Evolutionary conservation across 2,329 filamentous ascomycete genomes (phyloP), one percentile per base, ranked within the genome.

Genomic region (Alternaria panax): DNA sequence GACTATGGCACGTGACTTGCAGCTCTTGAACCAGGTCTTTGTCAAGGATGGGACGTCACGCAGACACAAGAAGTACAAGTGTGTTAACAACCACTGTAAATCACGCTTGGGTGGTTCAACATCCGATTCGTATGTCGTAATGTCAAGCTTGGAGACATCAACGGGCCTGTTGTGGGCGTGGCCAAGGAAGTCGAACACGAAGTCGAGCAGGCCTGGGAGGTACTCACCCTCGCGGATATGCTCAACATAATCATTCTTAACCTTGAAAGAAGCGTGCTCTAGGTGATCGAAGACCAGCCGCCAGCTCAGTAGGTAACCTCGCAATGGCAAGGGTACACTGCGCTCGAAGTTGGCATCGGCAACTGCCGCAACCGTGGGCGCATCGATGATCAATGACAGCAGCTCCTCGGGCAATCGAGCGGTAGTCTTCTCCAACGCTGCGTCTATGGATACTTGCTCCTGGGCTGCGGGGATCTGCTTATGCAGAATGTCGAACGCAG

Each of bases 251-350:
- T 93, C 89, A 59, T 87, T 87, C 67, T 92, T 91, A 16, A 98
- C 88, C 69, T 92, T 92, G 76, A 91, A 90, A 0, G 93, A 92
- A 12, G 93, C 88, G 20, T 88, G 87, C 18, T 84, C 82, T 73
- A 94, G 96, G 43, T 94, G 90, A 68, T 96, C 92, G 73, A 96
- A 98, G 0, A 97, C 85, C 1, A 98, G 83, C 64, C 92, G 87
- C 95, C 95, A 99, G 11, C 92, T 91, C 27, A 97, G 82, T 3
- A 99, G 83, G 71, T 97, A 99, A 9, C 89, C 88, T 52, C 92
- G 87, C 47, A 97, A 82, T 0, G 86, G 74, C 0, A 87, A 81
- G 11, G 92, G 92, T 68, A 93, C 90, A 32, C 75, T 81, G 16
- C 86, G 82, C 5, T 88, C 84, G 22, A 93, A 87, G 34, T 85